A percentile compares a stretch with the other conserved stretches of the same genome.
phyloP scores from a whole-genome alignment of 2,329 filamentous ascomycete species.

The Parascedosporium putredinis region DNA sequence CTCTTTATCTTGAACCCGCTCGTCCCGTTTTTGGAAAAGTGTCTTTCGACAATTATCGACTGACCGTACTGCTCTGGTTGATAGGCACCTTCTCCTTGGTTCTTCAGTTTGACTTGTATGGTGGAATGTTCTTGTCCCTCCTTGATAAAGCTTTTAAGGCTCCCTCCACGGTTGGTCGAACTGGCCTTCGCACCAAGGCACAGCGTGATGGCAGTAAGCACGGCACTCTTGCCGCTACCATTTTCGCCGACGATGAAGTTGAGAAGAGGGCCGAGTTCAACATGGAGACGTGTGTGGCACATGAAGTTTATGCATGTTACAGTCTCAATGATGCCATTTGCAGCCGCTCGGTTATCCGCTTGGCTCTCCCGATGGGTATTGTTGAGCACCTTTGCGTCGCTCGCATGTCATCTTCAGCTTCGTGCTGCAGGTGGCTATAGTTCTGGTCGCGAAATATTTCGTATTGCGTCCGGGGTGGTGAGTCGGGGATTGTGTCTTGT shows the following conservation, averaged over 20 bases:
- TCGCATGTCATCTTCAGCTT: conserved; percentile 48
- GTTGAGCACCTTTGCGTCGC: conserved; percentile 48
- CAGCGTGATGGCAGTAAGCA: conserved; percentile 83
- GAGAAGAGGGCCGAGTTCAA: conserved; percentile 83
- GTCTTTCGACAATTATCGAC: conserved; percentile 80
- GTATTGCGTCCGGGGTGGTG: conserved; percentile 48
- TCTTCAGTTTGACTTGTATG: conserved; percentile 81
- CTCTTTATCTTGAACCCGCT: conserved; percentile 85
- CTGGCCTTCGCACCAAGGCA: conserved; percentile 93
- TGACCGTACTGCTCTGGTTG: conserved; percentile 72
- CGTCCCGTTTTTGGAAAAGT: conserved; percentile 64
- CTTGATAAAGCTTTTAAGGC: conserved; percentile 83
- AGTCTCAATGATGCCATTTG: conserved; percentile 79
- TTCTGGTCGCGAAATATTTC: conserved; percentile 49
- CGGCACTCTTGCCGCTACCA: conserved; percentile 93
- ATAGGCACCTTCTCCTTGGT: conserved; percentile 75
- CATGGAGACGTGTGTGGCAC: conserved; percentile 77
- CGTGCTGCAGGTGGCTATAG: conserved; percentile 46
- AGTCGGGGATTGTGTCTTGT: conserved; percentile 17
- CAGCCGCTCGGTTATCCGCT: conserved; percentile 63
- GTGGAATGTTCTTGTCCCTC: conserved; percentile 68
- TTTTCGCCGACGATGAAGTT: conserved; percentile 99
- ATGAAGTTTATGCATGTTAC: conserved; percentile 91
- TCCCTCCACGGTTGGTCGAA: conserved; percentile 83
- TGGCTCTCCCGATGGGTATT: conserved; percentile 36